These are phyloP conservation scores for Beauveria rudraprayagi DNA, from an alignment of 2,329 filamentous ascomycete genomes.

Conservation along the genomic window DNA sequence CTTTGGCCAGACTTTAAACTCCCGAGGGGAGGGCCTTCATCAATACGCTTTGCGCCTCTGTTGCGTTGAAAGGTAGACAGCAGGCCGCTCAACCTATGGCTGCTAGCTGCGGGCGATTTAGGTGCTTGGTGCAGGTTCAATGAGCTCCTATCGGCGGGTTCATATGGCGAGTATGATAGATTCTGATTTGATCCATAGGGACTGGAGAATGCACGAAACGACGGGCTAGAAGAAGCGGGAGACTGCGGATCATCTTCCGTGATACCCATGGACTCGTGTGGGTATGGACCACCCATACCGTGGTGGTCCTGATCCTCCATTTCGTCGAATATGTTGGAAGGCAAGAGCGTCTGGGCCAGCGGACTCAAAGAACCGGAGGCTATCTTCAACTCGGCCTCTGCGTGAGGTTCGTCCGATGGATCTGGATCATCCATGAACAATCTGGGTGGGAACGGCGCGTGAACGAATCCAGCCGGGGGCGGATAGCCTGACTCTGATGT, in stretches of 20 bases:
- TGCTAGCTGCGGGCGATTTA: constrained; percentile 21
- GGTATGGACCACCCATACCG: constrained; percentile 23
- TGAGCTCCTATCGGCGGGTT: constrained; percentile 37
- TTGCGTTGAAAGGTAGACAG: constrained; percentile 56
- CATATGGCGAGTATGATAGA: constrained; percentile 46
- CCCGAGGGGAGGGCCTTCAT: constrained; percentile 49
- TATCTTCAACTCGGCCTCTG: constrained; percentile 54
- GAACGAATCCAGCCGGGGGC: constrained; percentile 46
- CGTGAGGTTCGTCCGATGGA: constrained; percentile 33
- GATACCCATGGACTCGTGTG: constrained; percentile 23
- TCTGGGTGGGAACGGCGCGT: constrained; percentile 43
- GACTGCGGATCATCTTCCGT: constrained; percentile 46
- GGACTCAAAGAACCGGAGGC: constrained; percentile 67
- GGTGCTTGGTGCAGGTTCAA: constrained; percentile 34
- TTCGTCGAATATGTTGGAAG: constrained; percentile 59
- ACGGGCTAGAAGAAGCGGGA: constrained; percentile 50
- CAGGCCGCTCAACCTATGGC: constrained; percentile 38
- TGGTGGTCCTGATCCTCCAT: constrained; percentile 51
- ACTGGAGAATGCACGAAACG: constrained; percentile 51
- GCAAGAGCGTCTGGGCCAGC: constrained; percentile 64
- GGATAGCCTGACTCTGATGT: constrained; percentile 35
- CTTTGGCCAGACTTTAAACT: constrained; percentile 64
- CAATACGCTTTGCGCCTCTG: constrained; percentile 49
- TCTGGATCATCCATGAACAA: constrained; percentile 39
- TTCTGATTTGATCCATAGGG: constrained; percentile 54